phyloP scores from a whole-genome alignment of 2,329 filamentous ascomycete genomes.

The Talaromyces sp. region DNA sequence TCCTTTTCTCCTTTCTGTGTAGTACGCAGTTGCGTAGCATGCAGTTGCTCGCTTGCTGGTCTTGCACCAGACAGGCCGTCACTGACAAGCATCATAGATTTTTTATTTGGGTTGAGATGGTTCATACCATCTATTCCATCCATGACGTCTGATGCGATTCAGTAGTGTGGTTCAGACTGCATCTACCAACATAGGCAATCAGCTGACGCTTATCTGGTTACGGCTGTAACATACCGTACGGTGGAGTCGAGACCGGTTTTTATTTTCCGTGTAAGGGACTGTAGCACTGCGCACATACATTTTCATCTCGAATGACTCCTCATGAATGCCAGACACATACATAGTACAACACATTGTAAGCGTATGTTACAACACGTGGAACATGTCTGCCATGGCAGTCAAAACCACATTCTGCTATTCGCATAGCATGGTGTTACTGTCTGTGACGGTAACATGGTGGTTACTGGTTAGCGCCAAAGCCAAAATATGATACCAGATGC shows the following conservation, averaged over 20 bases:
- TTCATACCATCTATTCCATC: not conserved
- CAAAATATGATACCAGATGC: conserved; percentile 6
- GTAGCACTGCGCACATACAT: no score
- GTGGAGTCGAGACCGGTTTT: not conserved
- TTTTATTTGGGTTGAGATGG: not conserved
- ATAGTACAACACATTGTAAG: not conserved
- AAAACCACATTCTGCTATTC: not conserved
- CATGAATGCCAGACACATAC: not conserved
- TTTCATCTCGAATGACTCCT: not conserved
- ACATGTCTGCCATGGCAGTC: not conserved
- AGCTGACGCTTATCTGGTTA: conserved; percentile 1
- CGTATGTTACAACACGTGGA: not conserved
- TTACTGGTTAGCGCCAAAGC: conserved; percentile 6
- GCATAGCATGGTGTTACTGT: not conserved
- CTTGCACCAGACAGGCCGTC: not conserved
- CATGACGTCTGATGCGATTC: not conserved
- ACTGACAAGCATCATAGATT: not conserved
- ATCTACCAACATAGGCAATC: not conserved
- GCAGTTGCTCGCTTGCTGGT: not conserved
- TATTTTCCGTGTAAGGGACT: not conserved
- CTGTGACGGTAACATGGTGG: conserved; percentile 5
- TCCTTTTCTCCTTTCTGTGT: not conserved
- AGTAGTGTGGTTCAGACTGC: not conserved
- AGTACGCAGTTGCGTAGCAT: not conserved
- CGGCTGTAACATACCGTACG: not conserved